Evolutionary conservation across 768 basidiomycete species (phyloP), one percentile per base, ranked within the genome.

Genomic region (Mycena latifolia): DNA sequence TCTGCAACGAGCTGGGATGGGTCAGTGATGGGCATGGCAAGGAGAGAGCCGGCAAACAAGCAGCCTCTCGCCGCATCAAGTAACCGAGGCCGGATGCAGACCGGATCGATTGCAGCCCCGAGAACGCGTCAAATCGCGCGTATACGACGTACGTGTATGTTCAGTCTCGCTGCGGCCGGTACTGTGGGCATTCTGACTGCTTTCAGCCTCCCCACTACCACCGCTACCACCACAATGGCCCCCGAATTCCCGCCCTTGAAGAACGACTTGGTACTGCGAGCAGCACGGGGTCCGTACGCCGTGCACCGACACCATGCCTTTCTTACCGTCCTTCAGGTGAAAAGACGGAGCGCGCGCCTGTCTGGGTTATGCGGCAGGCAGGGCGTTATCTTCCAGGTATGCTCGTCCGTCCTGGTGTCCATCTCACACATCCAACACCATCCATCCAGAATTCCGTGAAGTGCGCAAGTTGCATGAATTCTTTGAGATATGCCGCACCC

Each of bases 321-420:
- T 22, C 61, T 65, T 24, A 70, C 33, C 60, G 20, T 28, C 9
- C 33, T 61, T 18, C 71, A 91, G 94, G 94, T 29, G 92, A 97
- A 78, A 82, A 85, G 76, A 96, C 94, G 0, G 94, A 95, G 74
- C 88, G 93, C 60, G 95, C 96, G 9, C 96, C 96, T n/a, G 95
- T 96, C 61, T 98, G 96, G 96, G 92, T 97, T 54, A 98, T 98
- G 96, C 88, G 96, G 37, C 96, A 98, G 77, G 96, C 96, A 25
- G 96, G 96, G 53, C 89, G 96, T 56, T 96, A 97, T 80, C 88
- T 98, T 50, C 96, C 96, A 78, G 96, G 93, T 93, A 72, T 75
- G 79, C 76, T 63, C 51, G n/a, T 47, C 65, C 69, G 55, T 48
- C 43, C 47, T 47, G n/a, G 54, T 59, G 22, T 58, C 54, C 55